A percentile compares a stretch with the other conserved stretches of the same genome.
Evolutionary conservation across 2,329 filamentous ascomycete species (phyloP).

Genomic region (Calonectria pteridis): DNA sequence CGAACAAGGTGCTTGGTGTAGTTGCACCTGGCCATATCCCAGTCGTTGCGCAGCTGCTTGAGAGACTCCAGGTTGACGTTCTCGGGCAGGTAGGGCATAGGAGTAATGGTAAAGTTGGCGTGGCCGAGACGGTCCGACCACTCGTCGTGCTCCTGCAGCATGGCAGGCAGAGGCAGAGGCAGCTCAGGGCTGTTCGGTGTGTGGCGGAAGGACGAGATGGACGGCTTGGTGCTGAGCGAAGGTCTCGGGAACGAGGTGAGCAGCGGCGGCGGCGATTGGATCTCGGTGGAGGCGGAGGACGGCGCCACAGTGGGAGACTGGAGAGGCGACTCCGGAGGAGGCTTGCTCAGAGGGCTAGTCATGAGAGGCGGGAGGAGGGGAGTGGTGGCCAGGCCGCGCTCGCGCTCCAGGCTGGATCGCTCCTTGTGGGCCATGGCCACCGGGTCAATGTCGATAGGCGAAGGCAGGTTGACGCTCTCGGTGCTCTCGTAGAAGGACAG

Average conservation of each 20-base stretch:
- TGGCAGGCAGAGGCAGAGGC: constrained; percentile 70
- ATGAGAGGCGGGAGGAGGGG: constrained; percentile 88
- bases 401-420: constrained; percentile 67
- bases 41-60: constrained; percentile 78
- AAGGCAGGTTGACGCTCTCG: constrained; percentile 63
- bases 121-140: constrained; percentile 91
- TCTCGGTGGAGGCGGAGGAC: constrained; percentile 58
- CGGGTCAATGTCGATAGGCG: constrained; percentile 57
- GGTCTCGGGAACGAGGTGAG: constrained; percentile 65
- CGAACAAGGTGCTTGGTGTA: constrained; percentile 91
- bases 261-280: constrained; percentile 57
- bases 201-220: constrained; percentile 78
- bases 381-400: constrained; percentile 76
- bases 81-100: constrained; percentile 81
- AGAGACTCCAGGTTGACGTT: constrained; percentile 68
- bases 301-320: constrained; percentile 83
- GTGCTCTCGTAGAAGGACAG: constrained; percentile 72
- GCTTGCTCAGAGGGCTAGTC: constrained; percentile 67
- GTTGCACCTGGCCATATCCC: constrained; percentile 85
- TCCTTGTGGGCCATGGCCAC: constrained; percentile 46
- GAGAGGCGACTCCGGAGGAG: constrained; percentile 80
- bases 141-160: constrained; percentile 78
- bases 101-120: constrained; percentile 91
- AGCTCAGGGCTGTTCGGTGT: constrained; percentile 70
- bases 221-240: constrained; percentile 81